Conservation (phyloP, 371 early-diverging fungal species). For the Nematocida major region DNA sequence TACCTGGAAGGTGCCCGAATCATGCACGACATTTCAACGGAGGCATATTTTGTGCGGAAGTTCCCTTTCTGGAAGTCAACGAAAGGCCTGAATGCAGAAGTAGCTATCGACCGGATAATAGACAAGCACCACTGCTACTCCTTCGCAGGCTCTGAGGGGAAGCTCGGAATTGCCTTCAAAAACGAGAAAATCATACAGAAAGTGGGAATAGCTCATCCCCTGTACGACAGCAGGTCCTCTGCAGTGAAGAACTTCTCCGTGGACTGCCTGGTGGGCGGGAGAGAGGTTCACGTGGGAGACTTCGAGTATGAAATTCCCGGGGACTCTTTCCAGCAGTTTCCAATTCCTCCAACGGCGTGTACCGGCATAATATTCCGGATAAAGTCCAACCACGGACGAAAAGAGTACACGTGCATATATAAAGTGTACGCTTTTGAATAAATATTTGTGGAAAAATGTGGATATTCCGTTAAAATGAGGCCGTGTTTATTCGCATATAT, state of each 20-base stretch:
- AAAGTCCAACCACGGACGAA: conserved; percentile 54
- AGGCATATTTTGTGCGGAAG: neutral
- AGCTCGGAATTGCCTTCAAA: conserved; percentile 51
- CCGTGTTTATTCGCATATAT: conserved; percentile 14
- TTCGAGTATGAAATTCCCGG: conserved; percentile 51
- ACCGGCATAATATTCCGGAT: conserved; percentile 46
- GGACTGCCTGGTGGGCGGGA: conserved; percentile 16
- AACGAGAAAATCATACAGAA: conserved; percentile 41
- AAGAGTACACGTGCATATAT: conserved; percentile 56
- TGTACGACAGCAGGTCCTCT: conserved; percentile 40
- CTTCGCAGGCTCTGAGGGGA: conserved; percentile 29
- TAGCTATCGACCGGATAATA: conserved; percentile 41
- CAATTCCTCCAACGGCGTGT: conserved; percentile 3
- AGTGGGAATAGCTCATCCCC: conserved; percentile 57
- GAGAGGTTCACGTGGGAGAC: conserved; percentile 35
- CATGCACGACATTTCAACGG: conserved; percentile 33
- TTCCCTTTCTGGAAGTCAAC: neutral
- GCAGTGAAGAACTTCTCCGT: conserved; percentile 52
- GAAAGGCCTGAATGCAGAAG: conserved; percentile 8
- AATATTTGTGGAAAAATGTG: neutral
- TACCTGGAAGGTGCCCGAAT: conserved; percentile 45
- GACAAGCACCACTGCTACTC: conserved; percentile 47
- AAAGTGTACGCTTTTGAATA: conserved; percentile 59
- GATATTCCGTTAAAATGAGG: too few relatives aligned
- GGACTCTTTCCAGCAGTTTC: conserved; percentile 51